Percentiles rank a stretch among this genome's conserved stretches.
These are phyloP conservation scores for Aspergillus eucalypticola DNA, from an alignment of 2,329 filamentous ascomycete species.

Conservation along the genomic window DNA sequence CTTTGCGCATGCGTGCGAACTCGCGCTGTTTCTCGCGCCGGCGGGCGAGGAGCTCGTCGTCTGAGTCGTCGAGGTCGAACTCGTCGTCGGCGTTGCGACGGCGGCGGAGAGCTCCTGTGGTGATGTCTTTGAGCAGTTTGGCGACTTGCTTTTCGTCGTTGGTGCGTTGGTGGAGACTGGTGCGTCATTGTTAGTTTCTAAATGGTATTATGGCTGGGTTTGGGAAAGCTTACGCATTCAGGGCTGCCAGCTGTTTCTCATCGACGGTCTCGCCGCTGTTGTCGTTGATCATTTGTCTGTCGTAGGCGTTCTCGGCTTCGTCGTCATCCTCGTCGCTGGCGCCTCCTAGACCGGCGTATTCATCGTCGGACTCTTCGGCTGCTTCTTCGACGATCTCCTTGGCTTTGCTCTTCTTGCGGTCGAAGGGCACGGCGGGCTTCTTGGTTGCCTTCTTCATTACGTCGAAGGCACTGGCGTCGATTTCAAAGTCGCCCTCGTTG, in stretches of 20 bases:
- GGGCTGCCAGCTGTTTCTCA: conserved; percentile 77
- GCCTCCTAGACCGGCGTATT: conserved; percentile 92
- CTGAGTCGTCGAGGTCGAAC: conserved; percentile 84
- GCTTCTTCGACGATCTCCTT: conserved; percentile 88
- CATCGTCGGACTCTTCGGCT: conserved; percentile 95
- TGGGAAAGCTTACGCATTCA: conserved; percentile 73
- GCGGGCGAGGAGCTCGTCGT: conserved; percentile 74
- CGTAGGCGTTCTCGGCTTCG: conserved; percentile 68
- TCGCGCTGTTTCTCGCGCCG: conserved; percentile 81
- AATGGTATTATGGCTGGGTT: conserved; percentile 2
- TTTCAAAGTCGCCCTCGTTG: conserved; percentile 39
- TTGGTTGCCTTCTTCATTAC: conserved; percentile 67
- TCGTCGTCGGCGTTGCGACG: conserved; percentile 73
- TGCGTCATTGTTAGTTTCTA: conserved; percentile 23
- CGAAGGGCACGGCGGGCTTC: conserved; percentile 60
- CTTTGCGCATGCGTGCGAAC: conserved; percentile 88
- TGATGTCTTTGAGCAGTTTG: conserved; percentile 90
- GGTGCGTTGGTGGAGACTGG: conserved; percentile 73
- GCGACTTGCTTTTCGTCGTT: conserved; percentile 85
- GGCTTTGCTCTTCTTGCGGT: conserved; percentile 85
- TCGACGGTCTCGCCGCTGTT: conserved; percentile 74
- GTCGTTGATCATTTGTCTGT: conserved; percentile 90
- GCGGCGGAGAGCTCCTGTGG: conserved; percentile 80
- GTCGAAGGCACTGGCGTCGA: conserved; percentile 61
- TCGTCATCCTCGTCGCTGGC: conserved; percentile 82